Evolutionary conservation across 2,329 filamentous ascomycete species (phyloP).

Genomic region (Periconia sp.): DNA sequence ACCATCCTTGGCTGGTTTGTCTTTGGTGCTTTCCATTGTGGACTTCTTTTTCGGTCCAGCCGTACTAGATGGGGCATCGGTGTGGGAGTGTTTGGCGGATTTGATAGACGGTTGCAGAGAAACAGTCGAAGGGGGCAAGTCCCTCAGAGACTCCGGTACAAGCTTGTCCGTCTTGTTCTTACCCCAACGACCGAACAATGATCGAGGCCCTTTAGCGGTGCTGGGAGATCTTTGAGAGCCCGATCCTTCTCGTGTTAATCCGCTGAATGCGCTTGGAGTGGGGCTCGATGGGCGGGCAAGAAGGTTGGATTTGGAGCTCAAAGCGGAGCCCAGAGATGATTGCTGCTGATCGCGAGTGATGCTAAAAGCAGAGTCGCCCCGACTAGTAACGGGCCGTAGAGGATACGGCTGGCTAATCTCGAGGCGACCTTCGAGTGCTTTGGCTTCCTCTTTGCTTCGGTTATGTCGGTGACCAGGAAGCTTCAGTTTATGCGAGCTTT

Average conservation of each 20-base stretch:
- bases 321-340: slow-evolving; percentile 50
- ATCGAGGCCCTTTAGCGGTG: slow-evolving; percentile 51
- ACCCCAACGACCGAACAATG: slow-evolving; percentile 57
- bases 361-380: slow-evolving; percentile 69
- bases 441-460: slow-evolving; percentile 57
- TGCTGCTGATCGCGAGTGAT: slow-evolving; percentile 46
- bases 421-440: slow-evolving; percentile 26
- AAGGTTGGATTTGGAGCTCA: slow-evolving; percentile 53
- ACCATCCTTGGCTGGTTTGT: slow-evolving; percentile 25
- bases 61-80: slow-evolving; percentile 31
- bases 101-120: slow-evolving; percentile 41
- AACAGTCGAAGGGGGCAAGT: slow-evolving; percentile 44
- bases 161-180: slow-evolving; percentile 49
- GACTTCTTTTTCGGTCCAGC: slow-evolving; percentile 30
- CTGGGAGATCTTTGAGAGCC: slow-evolving; percentile 59
- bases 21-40: slow-evolving; percentile 19
- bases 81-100: slow-evolving; percentile 27
- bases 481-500: slow-evolving; percentile 62
- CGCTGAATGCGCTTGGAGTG: slow-evolving; percentile 73
- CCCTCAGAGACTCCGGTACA: slow-evolving; percentile 40
- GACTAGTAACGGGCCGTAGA: slow-evolving; percentile 70
- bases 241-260: slow-evolving; percentile 50
- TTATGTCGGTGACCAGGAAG: slow-evolving; percentile 70
- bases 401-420: slow-evolving; percentile 52
- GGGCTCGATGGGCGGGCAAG: slow-evolving; percentile 75